Evolutionary conservation across 2,329 filamentous ascomycete genomes (phyloP).

Genomic region (Chaetomium sp.): DNA sequence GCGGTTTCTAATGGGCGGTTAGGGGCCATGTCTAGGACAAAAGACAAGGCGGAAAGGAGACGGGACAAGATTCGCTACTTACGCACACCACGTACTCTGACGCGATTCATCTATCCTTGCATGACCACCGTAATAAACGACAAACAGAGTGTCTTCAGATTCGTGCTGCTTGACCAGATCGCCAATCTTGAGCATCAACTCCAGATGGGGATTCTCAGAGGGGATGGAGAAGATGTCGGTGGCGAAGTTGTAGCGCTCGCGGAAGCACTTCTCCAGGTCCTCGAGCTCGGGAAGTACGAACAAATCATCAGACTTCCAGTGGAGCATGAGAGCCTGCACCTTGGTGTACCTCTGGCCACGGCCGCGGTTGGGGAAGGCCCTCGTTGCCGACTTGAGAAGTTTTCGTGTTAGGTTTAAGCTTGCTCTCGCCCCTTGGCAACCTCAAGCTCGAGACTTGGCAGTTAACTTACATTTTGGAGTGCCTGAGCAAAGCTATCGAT

Average conservation of each 20-base stretch:
- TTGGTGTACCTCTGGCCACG: conserved; percentile 48
- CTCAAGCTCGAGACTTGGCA: not conserved
- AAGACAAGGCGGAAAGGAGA: not conserved
- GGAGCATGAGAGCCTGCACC: conserved; percentile 48
- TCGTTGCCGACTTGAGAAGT: conserved; percentile 42
- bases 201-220: conserved; percentile 51
- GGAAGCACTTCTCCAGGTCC: conserved; percentile 48
- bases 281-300: conserved; percentile 54
- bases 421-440: not conserved
- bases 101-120: conserved; percentile 53
- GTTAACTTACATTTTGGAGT: conserved; percentile 46
- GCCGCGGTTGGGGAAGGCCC: conserved; percentile 52
- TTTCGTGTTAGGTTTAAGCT: conserved; percentile 2
- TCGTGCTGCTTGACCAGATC: conserved; percentile 53
- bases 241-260: conserved; percentile 49
- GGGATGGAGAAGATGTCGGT: conserved; percentile 54
- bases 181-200: conserved; percentile 51
- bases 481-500: conserved; percentile 48
- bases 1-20: conserved; percentile 35
- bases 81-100: conserved; percentile 56
- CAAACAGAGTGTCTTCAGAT: conserved; percentile 48
- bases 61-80: conserved; percentile 28
- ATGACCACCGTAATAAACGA: conserved; percentile 55
- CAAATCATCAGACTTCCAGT: conserved; percentile 53
- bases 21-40: not conserved